These are phyloP conservation scores for Arxiozyma bovina DNA, from an alignment of 1,139 yeast genomes.

Conservation along the genomic window DNA sequence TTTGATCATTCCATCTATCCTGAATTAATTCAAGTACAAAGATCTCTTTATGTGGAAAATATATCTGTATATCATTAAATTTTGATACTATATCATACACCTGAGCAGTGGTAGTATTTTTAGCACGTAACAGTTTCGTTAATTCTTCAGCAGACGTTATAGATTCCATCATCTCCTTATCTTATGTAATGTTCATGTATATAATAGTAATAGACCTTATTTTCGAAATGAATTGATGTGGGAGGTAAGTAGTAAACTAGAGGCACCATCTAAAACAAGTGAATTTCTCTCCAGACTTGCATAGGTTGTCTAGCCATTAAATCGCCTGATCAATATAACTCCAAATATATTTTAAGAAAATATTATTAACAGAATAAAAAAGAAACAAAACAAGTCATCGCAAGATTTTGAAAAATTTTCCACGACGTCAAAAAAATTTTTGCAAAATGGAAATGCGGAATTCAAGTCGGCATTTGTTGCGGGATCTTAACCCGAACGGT, in stretches of 20 bases:
- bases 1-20: conserved; percentile 53
- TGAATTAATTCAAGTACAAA: conserved; percentile 60
- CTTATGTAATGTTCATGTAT: background rate
- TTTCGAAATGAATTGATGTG: no score
- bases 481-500: background rate
- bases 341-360: no score
- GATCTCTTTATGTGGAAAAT: conserved; percentile 51
- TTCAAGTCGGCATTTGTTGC: background rate
- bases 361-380: no score
- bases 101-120: conserved; percentile 33
- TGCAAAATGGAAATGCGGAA: background rate
- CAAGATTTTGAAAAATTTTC: background rate
- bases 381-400: conserved; percentile 3
- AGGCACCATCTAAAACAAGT: background rate
- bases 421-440: background rate
- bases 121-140: conserved; percentile 58
- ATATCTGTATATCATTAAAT: conserved; percentile 39
- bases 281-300: background rate
- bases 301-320: background rate
- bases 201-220: no score
- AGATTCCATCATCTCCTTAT: background rate
- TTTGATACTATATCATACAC: conserved; percentile 38
- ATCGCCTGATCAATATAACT: no score
- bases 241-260: background rate
- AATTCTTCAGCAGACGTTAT: conserved; percentile 40